Base-by-base conservation (phyloP, 2,329 filamentous ascomycete genomes). In the Sporothrix mexicana region DNA sequence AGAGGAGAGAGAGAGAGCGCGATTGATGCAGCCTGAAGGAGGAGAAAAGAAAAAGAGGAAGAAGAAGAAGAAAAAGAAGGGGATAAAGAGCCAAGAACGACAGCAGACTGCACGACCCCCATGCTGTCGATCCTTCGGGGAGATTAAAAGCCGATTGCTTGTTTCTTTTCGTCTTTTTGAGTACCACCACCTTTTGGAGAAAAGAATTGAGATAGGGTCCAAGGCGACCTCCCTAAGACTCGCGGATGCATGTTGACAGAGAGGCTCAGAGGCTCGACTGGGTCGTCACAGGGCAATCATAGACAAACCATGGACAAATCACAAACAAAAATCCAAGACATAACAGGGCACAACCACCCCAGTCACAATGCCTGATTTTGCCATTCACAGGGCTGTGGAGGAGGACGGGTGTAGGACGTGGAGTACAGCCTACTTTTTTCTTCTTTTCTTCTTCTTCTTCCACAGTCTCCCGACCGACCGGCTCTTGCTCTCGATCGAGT, bases 91-190 rank as follows among this genome's bases (percentile, higher is more conserved):
- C 30, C 30, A 36, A 36, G 30, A 36, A 7, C 30, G 30, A 36
- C 30, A n/a, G 30, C 30, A 25, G 20, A 30, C 53, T 15, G 36
- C 2, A n/a, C 45, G n/a, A 64, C 36, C 59, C 59, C 36, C 59
- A 64, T 64, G 59, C 41, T 45, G 59, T 64, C 59, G 41, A 45
- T 64, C 59, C 36, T 30, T 15, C 30, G 17, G 8, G 15, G 59
- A 23, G 36, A 62, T 20, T 55, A 25, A 55, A 8, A 55, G 9
- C 51, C 20, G 51, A 55, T 9, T 55, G 30, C 30, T 5, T 30
- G 3, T 20, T 55, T n/a, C 10, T 55, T 55, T 55, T 7, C 9
- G n/a, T 13, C 47, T 13, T 15, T 51, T 5, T 30, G 30, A 30
- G 30, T 30, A 5, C 30, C 30, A 30, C 2, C 30, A 36, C 3